Base-by-base conservation (phyloP, 495 filamentous ascomycete species). In the Xylaria bambusicola region DNA sequence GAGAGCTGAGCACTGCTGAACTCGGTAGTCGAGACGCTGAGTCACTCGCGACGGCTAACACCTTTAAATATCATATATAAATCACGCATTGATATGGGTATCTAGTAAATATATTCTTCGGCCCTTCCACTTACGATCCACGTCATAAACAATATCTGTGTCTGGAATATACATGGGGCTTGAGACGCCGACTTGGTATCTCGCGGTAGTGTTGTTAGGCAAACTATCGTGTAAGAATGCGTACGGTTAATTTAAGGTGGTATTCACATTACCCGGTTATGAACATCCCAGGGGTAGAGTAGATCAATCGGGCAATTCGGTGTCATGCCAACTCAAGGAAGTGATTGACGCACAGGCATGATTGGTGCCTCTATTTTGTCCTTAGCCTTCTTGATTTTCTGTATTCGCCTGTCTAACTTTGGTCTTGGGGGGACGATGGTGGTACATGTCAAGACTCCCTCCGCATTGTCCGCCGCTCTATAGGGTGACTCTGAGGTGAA, bases 11-110 rank as follows among this genome's bases (percentile, higher is more conserved):
- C 21, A 17, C n/a, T 24, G 17, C 38, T 27, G 8, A 7, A 38
- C 36, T 3, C 15, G 6, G 36, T 38, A 38, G 15, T 13, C 13
- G 12, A 6, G 36, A 15, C 5, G 3, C 3, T 13, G 15, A 15
- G 6, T 38, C 12, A 15, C 36, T 13, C 7, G 38, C n/a, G 10
- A 9, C 18, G 26, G 15, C 20, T 5, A 15, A 13, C 7, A 18
- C 41, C 52, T 54, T 54, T 33, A 44, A 44, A 38, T 52, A 52
- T n/a, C n/a, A n/a, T n/a, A n/a, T n/a, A n/a, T n/a, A n/a, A n/a
- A n/a, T n/a, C n/a, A n/a, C n/a, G n/a, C n/a, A n/a, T n/a, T n/a
- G n/a, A n/a, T n/a, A n/a, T n/a, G n/a, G n/a, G n/a, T n/a, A n/a
- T n/a, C n/a, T n/a, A n/a, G n/a, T n/a, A n/a, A n/a, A n/a, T n/a